These are phyloP conservation scores for Erythrobasidium hasegawianum DNA, from an alignment of 1,284 basidiomycete genomes.

Conservation along the genomic window DNA sequence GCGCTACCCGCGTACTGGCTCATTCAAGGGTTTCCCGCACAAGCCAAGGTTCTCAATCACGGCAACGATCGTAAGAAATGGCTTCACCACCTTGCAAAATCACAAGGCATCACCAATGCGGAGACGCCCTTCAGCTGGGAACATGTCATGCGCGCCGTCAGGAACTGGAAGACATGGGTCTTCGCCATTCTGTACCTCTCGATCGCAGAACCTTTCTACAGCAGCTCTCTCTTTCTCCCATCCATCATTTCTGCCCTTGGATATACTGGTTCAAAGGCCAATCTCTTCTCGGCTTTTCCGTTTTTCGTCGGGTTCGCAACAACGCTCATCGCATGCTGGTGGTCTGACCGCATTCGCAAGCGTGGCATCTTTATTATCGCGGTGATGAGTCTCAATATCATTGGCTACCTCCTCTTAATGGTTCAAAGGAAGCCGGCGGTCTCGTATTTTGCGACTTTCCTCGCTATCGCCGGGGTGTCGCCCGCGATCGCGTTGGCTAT, in stretches of 20 bases:
- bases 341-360: constrained; percentile 49
- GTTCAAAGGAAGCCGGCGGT: constrained; percentile 43
- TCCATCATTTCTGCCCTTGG: constrained; percentile 45
- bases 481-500: constrained; percentile 50
- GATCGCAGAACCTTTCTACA: constrained; percentile 45
- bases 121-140: constrained; percentile 40
- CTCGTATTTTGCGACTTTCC: constrained; percentile 53
- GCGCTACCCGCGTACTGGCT: constrained; percentile 43
- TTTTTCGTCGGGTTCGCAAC: constrained; percentile 54
- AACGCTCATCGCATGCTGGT: constrained; percentile 51
- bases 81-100: constrained; percentile 40
- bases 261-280: constrained; percentile 43
- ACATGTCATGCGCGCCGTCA: constrained; percentile 40
- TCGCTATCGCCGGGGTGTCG: constrained; percentile 50
- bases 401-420: constrained; percentile 53
- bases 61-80: constrained; percentile 41
- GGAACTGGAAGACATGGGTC: constrained; percentile 42
- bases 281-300: constrained; percentile 46
- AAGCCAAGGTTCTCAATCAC: constrained; percentile 38
- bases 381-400: constrained; percentile 48
- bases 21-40: constrained; percentile 45
- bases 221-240: constrained; percentile 46
- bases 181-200: constrained; percentile 45
- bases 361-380: constrained; percentile 53
- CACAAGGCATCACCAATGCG: constrained; percentile 45